phyloP scores from a whole-genome alignment of 768 basidiomycete genomes.

The Leccinum uliginosum region DNA sequence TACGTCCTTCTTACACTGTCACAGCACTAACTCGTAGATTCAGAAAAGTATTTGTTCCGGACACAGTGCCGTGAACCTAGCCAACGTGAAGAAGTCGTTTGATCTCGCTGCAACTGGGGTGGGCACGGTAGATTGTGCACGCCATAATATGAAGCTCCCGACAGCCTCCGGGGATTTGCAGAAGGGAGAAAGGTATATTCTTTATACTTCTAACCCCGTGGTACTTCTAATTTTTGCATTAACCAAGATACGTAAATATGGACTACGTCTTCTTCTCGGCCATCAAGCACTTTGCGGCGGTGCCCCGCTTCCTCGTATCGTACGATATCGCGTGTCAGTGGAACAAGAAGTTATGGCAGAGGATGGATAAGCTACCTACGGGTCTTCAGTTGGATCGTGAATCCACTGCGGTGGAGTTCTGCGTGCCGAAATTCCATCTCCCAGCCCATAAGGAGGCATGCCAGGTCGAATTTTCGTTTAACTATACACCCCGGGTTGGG shows the following conservation, averaged over 20 bases:
- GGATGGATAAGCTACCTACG: no score
- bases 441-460: no score
- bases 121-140: conserved; percentile 25
- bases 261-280: neutral
- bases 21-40: no score
- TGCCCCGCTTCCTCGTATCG: no score
- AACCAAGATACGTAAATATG: neutral
- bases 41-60: conserved; percentile 5
- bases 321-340: no score
- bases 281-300: neutral
- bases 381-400: no score
- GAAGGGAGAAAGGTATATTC: conserved; percentile 16
- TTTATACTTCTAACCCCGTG: neutral
- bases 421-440: no score
- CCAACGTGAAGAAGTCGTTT: neutral
- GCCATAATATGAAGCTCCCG: conserved; percentile 16
- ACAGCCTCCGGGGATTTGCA: conserved; percentile 14
- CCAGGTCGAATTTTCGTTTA: no score
- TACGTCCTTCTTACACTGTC: neutral
- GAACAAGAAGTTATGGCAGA: no score
- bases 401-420: no score
- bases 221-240: neutral
- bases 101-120: conserved; percentile 26
- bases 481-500: no score
- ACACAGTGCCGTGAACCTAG: conserved; percentile 8